Evolutionary conservation across 371 early-diverging fungal species (phyloP), one percentile per base, ranked within the genome.

Genomic region (Lichtheimia corymbifera): DNA sequence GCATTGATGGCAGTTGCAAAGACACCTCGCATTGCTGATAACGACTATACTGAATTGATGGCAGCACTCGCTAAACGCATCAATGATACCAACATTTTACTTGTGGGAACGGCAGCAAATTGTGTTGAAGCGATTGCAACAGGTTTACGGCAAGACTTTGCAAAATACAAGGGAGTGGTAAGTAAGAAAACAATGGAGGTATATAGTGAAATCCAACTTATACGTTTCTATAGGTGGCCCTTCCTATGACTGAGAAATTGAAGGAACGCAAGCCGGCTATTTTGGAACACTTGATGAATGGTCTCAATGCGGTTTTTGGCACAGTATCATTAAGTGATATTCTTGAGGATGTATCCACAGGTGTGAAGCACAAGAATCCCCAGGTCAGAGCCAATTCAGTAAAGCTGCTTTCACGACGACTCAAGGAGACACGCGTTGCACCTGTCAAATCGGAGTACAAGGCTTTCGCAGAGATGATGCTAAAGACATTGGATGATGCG

Each of bases 211-310:
- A 54, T 54, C 45, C 17, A 20, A 22, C 45, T n/a, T n/a, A 41
- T 14, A 17, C n/a, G 12, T 20, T 40, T 15, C 0, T 24, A 3
- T 49, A 76, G 77, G 64, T 85, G 12, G 68, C 82, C 20, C 74
- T 77, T 4, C 90, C 92, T 5, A 74, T 97, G 55, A 73, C 96
- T 41, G 98, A 97, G 69, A 91, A 90, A 64, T 79, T 94, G 12
- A 98, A 98, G 66, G 99, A 98, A 70, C 92, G 94, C 64, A 98
- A 97, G 65, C 83, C 85, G 44, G 86, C 84, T 0, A 93, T 96
- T 15, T 65, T 96, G 1, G 95, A 95, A 41, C 91, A 96, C 2
- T 67, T 97, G 3, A 66, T 88, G 2, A 77, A 76, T 14, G 90
- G 93, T 1, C 67, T 94, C n/a, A 95, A 95, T 68, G 93, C 94